A percentile compares a stretch with the other conserved stretches of the same genome.
These are phyloP conservation scores for Omphalea diandra DNA, from an alignment of 441 rosid genomes.

Conservation along the genomic window DNA sequence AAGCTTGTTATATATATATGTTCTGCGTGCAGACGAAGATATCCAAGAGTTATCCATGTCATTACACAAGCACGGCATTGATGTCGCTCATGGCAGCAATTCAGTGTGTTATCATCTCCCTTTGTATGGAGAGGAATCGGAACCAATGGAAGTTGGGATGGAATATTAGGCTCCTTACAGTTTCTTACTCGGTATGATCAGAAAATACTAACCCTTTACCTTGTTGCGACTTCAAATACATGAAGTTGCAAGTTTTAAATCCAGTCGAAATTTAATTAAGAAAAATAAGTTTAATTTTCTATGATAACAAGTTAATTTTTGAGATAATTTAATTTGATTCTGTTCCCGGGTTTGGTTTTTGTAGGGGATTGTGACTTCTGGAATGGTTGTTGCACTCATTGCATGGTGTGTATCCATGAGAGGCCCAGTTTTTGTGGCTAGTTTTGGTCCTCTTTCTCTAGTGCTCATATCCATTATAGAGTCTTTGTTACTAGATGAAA, in stretches of 20 bases:
- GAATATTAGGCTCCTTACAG: constrained; percentile 14
- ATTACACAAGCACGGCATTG: constrained; percentile 9
- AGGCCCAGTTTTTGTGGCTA: constrained; percentile 23
- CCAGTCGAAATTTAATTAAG: no score
- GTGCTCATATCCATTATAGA: constrained; percentile 2
- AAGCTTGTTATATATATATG: neutral
- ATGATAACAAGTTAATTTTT: no score
- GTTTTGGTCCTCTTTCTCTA: constrained; percentile 17
- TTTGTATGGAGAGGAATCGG: constrained; percentile 16
- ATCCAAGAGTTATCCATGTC: neutral
- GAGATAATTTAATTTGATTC: neutral
- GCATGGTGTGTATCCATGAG: constrained; percentile 2
- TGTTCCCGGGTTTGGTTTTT: neutral
- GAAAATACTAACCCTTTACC: neutral
- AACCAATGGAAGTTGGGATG: constrained; percentile 23
- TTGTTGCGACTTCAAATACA: no score
- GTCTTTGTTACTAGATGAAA: constrained; percentile 14
- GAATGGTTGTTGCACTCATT: neutral
- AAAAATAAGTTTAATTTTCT: no score
- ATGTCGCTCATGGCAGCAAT: constrained; percentile 16
- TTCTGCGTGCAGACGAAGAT: neutral
- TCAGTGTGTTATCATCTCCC: neutral
- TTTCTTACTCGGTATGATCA: constrained; percentile 6
- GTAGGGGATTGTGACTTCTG: constrained; percentile 22
- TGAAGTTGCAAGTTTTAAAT: no score